These are phyloP conservation scores for Colletotrichum sp. DNA, from an alignment of 2,329 filamentous ascomycete species.

Conservation along the genomic window DNA sequence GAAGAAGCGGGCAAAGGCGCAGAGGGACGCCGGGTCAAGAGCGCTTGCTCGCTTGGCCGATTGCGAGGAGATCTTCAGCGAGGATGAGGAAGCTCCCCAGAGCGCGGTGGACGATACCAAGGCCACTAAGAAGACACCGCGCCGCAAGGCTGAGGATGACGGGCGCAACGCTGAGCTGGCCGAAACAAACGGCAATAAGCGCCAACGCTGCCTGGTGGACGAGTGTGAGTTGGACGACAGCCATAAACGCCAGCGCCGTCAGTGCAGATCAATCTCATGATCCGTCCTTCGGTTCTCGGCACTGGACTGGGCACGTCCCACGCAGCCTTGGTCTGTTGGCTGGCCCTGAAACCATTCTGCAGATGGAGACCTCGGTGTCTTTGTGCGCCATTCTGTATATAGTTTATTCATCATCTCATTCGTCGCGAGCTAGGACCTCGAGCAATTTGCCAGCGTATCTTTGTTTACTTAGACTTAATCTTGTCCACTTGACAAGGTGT, in stretches of 20 bases:
- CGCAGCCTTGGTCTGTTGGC: background rate
- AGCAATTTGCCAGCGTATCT: background rate
- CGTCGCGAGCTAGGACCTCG: background rate
- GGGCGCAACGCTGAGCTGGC: background rate
- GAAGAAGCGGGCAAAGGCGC: conserved; percentile 22
- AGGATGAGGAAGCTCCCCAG: background rate
- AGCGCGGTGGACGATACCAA: background rate
- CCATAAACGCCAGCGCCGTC: background rate
- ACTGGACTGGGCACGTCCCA: background rate
- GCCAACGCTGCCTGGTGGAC: background rate
- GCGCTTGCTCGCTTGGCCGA: background rate
- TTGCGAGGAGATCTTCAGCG: background rate
- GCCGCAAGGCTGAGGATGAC: background rate
- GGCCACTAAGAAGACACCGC: background rate
- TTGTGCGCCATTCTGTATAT: background rate
- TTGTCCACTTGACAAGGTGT: background rate
- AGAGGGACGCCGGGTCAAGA: background rate
- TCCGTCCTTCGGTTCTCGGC: background rate
- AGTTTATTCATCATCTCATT: background rate
- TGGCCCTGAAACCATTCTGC: background rate
- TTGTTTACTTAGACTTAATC: background rate
- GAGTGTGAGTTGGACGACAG: background rate
- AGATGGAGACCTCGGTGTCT: background rate
- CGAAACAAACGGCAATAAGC: background rate
- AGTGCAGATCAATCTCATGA: background rate